Percentiles rank a stretch among this genome's conserved stretches.
These are phyloP conservation scores for Phytophthora chlamydospora DNA, from an alignment of 352 stramenopile species.

Conservation along the genomic window DNA sequence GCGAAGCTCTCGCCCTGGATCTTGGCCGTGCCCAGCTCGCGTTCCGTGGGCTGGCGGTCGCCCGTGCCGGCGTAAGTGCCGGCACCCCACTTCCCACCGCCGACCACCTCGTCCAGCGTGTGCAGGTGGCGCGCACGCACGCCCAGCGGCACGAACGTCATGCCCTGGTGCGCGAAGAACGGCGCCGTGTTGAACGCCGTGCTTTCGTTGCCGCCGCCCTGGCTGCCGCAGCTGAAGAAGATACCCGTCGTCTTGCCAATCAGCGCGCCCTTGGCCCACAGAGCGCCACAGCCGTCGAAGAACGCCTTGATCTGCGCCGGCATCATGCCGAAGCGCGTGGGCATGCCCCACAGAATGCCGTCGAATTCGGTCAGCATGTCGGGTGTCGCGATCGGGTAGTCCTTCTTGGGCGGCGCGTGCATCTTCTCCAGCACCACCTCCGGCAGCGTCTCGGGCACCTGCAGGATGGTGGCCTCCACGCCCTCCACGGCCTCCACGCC, in stretches of 20 bases:
- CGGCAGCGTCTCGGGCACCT: conserved; percentile 73
- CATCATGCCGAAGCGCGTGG: conserved; percentile 81
- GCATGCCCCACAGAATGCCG: conserved; percentile 77
- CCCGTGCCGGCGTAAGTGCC: conserved; percentile 71
- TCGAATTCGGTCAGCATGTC: conserved; percentile 54
- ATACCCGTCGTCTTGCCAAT: conserved; percentile 74
- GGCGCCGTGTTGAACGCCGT: conserved; percentile 66
- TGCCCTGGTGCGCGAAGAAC: conserved; percentile 81
- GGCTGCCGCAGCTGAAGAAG: conserved; percentile 69
- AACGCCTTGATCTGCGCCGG: conserved; percentile 80
- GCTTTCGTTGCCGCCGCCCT: conserved; percentile 82
- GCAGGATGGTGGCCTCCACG: conserved; percentile 54
- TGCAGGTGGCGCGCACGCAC: conserved; percentile 41
- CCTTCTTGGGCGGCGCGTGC: conserved; percentile 71
- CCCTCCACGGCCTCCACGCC: conserved; percentile 63
- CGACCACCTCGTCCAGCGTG: conserved; percentile 56
- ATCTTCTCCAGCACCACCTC: conserved; percentile 81
- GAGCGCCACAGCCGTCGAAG: conserved; percentile 66
- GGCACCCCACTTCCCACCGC: conserved; percentile 60
- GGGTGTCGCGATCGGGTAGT: conserved; percentile 58
- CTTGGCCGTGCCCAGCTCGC: conserved; percentile 63
- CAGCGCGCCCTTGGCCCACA: conserved; percentile 71
- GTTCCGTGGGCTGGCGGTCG: conserved; percentile 59
- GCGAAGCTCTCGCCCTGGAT: conserved; percentile 78
- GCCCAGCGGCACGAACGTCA: conserved; percentile 82